Evolutionary conservation across 2,329 filamentous ascomycete species (phyloP).

Genomic region (Nemania serpens): DNA sequence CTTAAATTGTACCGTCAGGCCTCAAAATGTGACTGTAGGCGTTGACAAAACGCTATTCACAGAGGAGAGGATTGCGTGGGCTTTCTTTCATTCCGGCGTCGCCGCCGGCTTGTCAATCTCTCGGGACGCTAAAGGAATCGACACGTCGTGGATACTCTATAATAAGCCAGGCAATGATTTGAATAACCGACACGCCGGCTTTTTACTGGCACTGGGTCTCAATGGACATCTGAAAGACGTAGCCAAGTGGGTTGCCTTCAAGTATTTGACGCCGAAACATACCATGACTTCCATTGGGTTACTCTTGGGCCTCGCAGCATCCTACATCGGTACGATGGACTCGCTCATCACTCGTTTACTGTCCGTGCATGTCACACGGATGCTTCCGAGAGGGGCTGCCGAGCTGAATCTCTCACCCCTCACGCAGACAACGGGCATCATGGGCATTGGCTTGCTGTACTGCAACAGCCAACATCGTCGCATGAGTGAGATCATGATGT

Average conservation of each 20-base stretch:
- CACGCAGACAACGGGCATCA: constrained; percentile 93
- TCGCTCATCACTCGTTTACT: constrained; percentile 89
- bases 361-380: constrained; percentile 93
- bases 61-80: constrained; percentile 97
- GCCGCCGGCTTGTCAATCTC: constrained; percentile 93
- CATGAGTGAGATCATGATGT: constrained; percentile 99
- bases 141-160: constrained; percentile 98
- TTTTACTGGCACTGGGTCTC: constrained; percentile 85
- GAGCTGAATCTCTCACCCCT: constrained; percentile 92
- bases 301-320: constrained; percentile 88
- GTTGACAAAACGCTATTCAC: constrained; percentile 86
- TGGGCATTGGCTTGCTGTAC: constrained; percentile 95
- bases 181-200: constrained; percentile 94
- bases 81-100: constrained; percentile 96
- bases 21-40: constrained; percentile 89
- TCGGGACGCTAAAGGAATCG: constrained; percentile 86
- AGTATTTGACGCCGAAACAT: constrained; percentile 98
- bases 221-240: constrained; percentile 94
- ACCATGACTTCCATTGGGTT: constrained; percentile 98
- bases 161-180: constrained; percentile 88
- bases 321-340: constrained; percentile 96
- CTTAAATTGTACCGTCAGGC: constrained; percentile 87
- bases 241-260: constrained; percentile 98
- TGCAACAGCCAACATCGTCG: constrained; percentile 94
- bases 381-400: constrained; percentile 89